Percentiles rank a stretch among this genome's conserved stretches.
Conservation (phyloP, 2,329 filamentous ascomycete genomes). For the Hypoxylon sp. region DNA sequence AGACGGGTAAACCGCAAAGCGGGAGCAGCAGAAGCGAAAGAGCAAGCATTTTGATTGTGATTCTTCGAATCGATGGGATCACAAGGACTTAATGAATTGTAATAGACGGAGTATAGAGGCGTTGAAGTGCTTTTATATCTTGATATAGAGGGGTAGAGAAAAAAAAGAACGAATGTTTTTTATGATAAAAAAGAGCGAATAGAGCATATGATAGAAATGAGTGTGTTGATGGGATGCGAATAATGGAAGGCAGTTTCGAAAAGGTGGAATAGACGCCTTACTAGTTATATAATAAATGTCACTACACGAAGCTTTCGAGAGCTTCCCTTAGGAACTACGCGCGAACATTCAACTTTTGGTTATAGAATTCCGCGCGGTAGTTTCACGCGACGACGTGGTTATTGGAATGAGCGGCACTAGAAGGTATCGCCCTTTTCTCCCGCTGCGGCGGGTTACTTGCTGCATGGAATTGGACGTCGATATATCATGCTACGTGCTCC, state of each 20-base stretch:
- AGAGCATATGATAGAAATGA: conserved; percentile 12
- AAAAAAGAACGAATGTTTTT: background rate
- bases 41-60: conserved; percentile 36
- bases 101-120: conserved; percentile 3
- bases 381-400: background rate
- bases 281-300: conserved; percentile 26
- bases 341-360: background rate
- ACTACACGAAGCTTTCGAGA: background rate
- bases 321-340: background rate
- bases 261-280: conserved; percentile 4
- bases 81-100: conserved; percentile 13
- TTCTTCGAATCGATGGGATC: background rate
- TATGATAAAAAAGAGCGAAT: background rate
- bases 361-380: conserved; percentile 6
- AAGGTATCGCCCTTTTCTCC: background rate
- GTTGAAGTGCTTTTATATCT: background rate
- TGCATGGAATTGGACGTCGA: conserved; percentile 14
- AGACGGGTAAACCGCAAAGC: conserved; percentile 29
- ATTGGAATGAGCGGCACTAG: background rate
- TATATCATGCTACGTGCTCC: conserved; percentile 14
- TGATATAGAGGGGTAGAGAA: conserved; percentile 1
- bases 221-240: background rate
- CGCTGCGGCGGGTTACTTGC: background rate
- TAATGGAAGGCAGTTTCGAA: conserved; percentile 9
- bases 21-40: conserved; percentile 37